phyloP scores from a whole-genome alignment of 768 basidiomycete species.

The Kwoniella sp. region DNA sequence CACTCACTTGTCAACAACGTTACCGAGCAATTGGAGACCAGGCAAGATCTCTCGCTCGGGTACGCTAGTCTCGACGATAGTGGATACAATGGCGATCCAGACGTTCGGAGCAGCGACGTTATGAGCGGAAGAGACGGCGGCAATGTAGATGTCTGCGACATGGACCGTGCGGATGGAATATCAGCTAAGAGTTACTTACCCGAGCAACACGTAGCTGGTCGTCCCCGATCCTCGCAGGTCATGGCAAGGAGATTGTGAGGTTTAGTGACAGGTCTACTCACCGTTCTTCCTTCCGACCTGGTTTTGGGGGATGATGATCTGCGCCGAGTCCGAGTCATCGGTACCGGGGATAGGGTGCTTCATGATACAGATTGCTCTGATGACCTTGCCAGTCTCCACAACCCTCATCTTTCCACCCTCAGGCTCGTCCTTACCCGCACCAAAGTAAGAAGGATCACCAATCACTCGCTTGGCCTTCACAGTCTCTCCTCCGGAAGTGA shows the following conservation, averaged over 20 bases:
- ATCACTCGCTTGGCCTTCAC: conserved; percentile 98
- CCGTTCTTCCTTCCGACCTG: conserved; percentile 92
- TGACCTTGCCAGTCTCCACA: conserved; percentile 88
- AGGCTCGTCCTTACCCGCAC: conserved; percentile 66
- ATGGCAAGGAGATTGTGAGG: conserved; percentile 14
- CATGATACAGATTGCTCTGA: conserved; percentile 94
- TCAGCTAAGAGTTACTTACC: conserved; percentile 2
- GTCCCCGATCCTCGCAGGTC: background rate
- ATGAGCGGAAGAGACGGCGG: conserved; percentile 94
- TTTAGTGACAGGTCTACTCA: conserved; percentile 56
- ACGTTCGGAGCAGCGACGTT: conserved; percentile 95
- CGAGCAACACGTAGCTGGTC: background rate
- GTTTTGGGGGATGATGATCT: conserved; percentile 98
- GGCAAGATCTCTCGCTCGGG: conserved; percentile 92
- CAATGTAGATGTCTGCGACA: conserved; percentile 89
- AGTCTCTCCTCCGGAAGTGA: conserved; percentile 82
- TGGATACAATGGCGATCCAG: conserved; percentile 96
- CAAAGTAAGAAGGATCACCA: conserved; percentile 97
- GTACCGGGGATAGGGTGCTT: conserved; percentile 98
- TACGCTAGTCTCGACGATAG: conserved; percentile 89
- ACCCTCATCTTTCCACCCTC: conserved; percentile 79
- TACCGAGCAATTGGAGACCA: conserved; percentile 85
- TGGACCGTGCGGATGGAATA: background rate
- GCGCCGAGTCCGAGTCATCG: conserved; percentile 89
- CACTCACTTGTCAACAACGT: conserved; percentile 87